A percentile compares a stretch with the other conserved stretches of the same genome.
Conservation (phyloP, 768 basidiomycete genomes). For the Suillus luteus region DNA sequence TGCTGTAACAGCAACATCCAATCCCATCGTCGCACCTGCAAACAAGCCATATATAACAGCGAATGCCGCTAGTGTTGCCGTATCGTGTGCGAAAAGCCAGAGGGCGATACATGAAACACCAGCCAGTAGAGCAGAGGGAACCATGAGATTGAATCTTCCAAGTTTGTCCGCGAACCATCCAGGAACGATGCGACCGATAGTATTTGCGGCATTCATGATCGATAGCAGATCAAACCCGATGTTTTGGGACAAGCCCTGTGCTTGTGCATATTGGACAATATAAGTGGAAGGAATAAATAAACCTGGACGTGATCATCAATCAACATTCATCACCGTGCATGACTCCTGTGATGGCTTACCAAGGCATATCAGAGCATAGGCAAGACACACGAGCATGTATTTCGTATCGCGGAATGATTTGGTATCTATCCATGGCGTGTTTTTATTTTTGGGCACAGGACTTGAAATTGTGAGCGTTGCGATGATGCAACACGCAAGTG, state of each 20-base stretch:
- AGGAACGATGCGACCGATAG: conserved; percentile 6
- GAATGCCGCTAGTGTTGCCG: not conserved
- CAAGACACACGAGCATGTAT: not conserved
- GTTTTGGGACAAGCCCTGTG: conserved; percentile 4
- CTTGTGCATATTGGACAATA: conserved; percentile 9
- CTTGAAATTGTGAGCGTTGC: conserved; percentile 6
- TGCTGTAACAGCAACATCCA: conserved; percentile 5
- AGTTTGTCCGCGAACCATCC: conserved; percentile 4
- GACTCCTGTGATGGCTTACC: not conserved
- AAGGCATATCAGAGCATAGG: conserved; percentile 5
- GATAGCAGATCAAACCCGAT: conserved; percentile 3
- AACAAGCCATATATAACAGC: conserved; percentile 3
- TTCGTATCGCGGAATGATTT: conserved; percentile 3
- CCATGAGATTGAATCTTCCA: conserved; percentile 5
- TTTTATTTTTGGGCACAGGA: conserved; percentile 3
- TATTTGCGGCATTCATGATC: conserved; percentile 5
- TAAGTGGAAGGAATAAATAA: conserved; percentile 7
- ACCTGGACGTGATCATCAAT: not conserved
- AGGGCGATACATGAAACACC: conserved; percentile 2
- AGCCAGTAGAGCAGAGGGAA: conserved; percentile 2
- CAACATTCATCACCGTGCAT: not conserved
- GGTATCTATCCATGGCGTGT: conserved; percentile 5
- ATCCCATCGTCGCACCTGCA: conserved; percentile 2
- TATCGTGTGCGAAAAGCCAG: not conserved
- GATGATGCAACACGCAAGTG: conserved; percentile 6